These are phyloP conservation scores for Helotiales sp. DNA, from an alignment of 2,329 filamentous ascomycete species.

Conservation along the genomic window DNA sequence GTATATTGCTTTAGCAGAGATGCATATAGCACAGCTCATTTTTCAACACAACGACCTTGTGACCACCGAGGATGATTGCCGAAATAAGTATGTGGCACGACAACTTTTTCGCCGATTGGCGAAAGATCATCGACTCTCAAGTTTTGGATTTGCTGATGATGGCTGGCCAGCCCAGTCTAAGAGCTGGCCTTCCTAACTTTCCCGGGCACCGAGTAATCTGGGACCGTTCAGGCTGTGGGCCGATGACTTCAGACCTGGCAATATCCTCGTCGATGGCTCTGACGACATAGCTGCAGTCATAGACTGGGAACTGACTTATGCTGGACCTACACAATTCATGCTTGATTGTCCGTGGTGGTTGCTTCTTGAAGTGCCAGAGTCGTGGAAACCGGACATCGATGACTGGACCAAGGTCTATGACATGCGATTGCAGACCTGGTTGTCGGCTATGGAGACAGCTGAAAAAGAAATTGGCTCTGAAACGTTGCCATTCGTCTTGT, in stretches of 20 bases:
- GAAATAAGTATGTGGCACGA: too few species aligned
- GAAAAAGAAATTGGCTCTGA: slow-evolving; percentile 31
- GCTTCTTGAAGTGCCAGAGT: slow-evolving; percentile 5
- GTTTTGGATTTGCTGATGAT: slow-evolving; percentile 12
- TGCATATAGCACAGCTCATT: slow-evolving; percentile 47
- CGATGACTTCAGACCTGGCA: slow-evolving; percentile 10
- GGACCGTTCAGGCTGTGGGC: slow-evolving; percentile 5
- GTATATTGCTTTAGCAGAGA: slow-evolving; percentile 29
- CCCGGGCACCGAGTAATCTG: neutral
- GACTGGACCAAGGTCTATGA: slow-evolving; percentile 45
- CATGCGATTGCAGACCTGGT: slow-evolving; percentile 42
- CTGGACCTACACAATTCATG: slow-evolving; percentile 6
- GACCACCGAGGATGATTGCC: slow-evolving; percentile 46
- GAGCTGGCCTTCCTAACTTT: neutral
- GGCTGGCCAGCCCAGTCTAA: slow-evolving; percentile 5
- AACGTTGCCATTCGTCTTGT: slow-evolving; percentile 24
- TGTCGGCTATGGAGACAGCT: slow-evolving; percentile 41
- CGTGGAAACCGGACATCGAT: slow-evolving; percentile 34
- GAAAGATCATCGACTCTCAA: slow-evolving; percentile 6
- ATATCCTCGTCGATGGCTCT: slow-evolving; percentile 1
- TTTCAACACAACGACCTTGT: slow-evolving; percentile 50
- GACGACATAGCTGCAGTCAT: slow-evolving; percentile 2
- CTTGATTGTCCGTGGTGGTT: slow-evolving; percentile 12
- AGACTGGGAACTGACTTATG: slow-evolving; percentile 12
- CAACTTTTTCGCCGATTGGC: slow-evolving; percentile 42